Evolutionary conservation across 2,329 filamentous ascomycete species (phyloP).

Genomic region (Gliomastix tumulicola): DNA sequence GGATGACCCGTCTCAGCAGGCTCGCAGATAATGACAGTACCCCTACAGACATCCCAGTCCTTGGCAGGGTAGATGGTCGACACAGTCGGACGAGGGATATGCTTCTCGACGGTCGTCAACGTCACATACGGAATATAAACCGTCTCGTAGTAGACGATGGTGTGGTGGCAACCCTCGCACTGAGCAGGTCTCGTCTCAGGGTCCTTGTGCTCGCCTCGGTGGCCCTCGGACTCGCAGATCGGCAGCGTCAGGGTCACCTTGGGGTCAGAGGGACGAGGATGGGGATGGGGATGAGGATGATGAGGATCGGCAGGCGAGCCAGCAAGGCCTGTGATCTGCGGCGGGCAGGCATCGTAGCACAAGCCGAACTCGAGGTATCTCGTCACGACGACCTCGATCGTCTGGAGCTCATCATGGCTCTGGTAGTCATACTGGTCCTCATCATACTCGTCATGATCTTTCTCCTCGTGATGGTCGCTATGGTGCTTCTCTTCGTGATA

Average conservation of each 20-base stretch:
- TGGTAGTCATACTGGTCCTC: not conserved
- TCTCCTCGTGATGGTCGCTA: too few species aligned
- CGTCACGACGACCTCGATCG: conserved; percentile 9
- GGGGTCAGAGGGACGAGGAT: too few species aligned
- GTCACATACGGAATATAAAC: conserved; percentile 14
- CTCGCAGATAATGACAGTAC: conserved; percentile 16
- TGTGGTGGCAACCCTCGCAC: conserved; percentile 13
- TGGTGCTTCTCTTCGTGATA: too few species aligned
- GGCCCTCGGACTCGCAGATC: conserved; percentile 9
- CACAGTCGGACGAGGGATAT: conserved; percentile 9
- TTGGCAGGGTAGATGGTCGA: conserved; percentile 9
- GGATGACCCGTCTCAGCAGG: conserved; percentile 5
- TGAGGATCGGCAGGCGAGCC: not conserved
- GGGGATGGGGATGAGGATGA: not conserved
- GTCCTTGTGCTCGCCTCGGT: too few species aligned
- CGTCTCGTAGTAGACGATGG: conserved; percentile 15
- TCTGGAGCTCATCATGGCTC: too few species aligned
- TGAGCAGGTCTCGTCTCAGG: conserved; percentile 4
- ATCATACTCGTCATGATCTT: not conserved
- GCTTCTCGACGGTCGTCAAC: conserved; percentile 8
- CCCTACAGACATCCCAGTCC: conserved; percentile 11
- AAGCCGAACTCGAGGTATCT: conserved; percentile 7
- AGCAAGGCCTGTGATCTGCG: not conserved
- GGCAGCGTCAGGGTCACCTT: conserved; percentile 14
- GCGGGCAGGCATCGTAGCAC: conserved; percentile 7